Evolutionary conservation across 331 rosid species (phyloP), one percentile per base, ranked within the genome.

Genomic region (Quercus tomentella): DNA sequence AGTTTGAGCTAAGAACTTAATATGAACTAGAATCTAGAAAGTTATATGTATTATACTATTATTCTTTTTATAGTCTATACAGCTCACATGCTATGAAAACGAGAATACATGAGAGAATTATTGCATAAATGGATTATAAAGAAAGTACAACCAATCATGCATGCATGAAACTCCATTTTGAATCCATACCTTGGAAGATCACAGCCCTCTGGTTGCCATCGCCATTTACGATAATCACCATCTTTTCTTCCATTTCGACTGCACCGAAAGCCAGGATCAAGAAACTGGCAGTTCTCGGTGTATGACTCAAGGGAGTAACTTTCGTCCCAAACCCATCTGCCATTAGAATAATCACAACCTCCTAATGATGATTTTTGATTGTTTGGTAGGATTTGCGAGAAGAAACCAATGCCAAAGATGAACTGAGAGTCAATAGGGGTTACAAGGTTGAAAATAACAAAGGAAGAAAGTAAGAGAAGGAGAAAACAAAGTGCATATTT

Each of bases 201-300:
- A 70, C 93, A 93, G 70, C 78, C 89, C 1, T 83, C 75, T 1
- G 97, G 97, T 35, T 90, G 93, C 98, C 97, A 93, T 73, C 91
- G 83, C 99, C 99, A 89, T 72, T 85, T 77, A 6, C 87, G 89
- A 61, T 77, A 93, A 22, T 70, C 84, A 2, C 87, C 72, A 76
- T 91, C 87, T 69, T 51, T 85, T 26, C 98, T 82, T 7, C 98
- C 97, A 43, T 85, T 93, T 37, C 33, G 84, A 51, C 23, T 73
- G 83, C 99, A 93, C 79, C 91, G 91, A 75, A 96, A 96, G 14
- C 97, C 98, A 1, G 94, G 95, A 84, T 96, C 99, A n/a, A 93
- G 87, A 77, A 91, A 96, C 4, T 84, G 92, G 60, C 99, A 96
- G 7, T 54, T 81, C 80, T 96, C 98, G 2, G 76, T 68, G 83